Conservation (phyloP, 2,329 filamentous ascomycete species). For the Claviceps africana region DNA sequence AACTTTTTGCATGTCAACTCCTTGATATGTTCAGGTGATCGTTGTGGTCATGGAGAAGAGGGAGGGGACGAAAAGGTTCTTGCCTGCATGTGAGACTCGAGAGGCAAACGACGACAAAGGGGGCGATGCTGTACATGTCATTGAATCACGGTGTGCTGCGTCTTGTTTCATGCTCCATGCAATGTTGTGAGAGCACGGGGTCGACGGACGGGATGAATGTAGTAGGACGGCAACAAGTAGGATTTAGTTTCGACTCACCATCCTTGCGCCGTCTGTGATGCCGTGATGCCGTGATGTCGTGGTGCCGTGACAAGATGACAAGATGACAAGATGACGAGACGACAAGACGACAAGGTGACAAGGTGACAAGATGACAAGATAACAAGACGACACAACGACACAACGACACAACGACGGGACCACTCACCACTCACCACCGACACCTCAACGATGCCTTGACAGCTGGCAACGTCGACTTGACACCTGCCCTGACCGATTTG, state of each 20-base stretch:
- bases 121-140: neutral
- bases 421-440: too few species aligned
- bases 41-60: neutral
- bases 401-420: too few species aligned
- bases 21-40: neutral
- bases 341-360: too few species aligned
- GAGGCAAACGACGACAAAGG: neutral
- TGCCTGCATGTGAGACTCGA: neutral
- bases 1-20: neutral
- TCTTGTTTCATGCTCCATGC: neutral
- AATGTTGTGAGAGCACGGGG: neutral
- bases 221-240: too few species aligned
- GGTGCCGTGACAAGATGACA: too few species aligned
- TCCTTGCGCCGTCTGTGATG: neutral
- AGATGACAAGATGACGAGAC: too few species aligned
- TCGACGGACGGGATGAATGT: too few species aligned
- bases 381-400: too few species aligned
- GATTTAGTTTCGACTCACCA: conserved; percentile 2
- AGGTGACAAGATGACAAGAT: too few species aligned
- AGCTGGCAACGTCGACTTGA: neutral
- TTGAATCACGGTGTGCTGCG: too few species aligned
- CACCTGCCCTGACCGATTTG: neutral
- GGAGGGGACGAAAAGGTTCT: neutral
- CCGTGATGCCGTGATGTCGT: too few species aligned
- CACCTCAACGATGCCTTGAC: neutral